These are phyloP conservation scores for Leishmania tropica DNA, from an alignment of 208 protist genomes.

Conservation along the genomic window DNA sequence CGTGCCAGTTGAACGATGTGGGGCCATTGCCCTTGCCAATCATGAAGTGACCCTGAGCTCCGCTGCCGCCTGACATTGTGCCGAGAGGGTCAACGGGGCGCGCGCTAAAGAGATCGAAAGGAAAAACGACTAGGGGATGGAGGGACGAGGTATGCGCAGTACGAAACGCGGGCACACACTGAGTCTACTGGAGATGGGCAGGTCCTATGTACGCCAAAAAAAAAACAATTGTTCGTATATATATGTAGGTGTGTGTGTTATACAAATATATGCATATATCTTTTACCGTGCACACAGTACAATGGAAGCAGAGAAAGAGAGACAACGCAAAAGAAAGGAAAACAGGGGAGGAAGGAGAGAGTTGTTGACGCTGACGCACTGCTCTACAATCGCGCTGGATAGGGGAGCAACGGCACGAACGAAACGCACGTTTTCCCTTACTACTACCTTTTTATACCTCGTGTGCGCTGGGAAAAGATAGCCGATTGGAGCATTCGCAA, in stretches of 20 bases:
- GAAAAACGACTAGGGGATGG: background rate
- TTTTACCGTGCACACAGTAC: background rate
- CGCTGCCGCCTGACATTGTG: conserved; percentile 46
- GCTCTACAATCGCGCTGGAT: background rate
- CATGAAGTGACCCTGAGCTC: conserved; percentile 41
- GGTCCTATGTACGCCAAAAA: too few species aligned
- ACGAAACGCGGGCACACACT: background rate
- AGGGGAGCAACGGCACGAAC: background rate
- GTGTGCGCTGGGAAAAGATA: background rate
- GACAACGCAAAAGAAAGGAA: background rate
- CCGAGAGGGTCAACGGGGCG: background rate
- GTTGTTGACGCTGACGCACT: background rate
- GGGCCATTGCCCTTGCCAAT: conserved; percentile 42
- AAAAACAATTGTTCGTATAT: background rate
- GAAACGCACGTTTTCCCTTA: background rate
- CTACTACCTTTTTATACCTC: background rate
- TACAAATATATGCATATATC: background rate
- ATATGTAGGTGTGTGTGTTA: background rate
- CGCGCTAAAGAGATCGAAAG: background rate
- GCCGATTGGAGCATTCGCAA: background rate
- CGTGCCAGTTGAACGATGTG: conserved; percentile 80
- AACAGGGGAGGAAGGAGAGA: background rate
- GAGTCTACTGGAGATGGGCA: background rate
- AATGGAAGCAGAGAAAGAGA: background rate
- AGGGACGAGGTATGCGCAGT: background rate